Conservation (phyloP, 2,329 filamentous ascomycete genomes). For the Macrophomina pseudophaseolina region DNA sequence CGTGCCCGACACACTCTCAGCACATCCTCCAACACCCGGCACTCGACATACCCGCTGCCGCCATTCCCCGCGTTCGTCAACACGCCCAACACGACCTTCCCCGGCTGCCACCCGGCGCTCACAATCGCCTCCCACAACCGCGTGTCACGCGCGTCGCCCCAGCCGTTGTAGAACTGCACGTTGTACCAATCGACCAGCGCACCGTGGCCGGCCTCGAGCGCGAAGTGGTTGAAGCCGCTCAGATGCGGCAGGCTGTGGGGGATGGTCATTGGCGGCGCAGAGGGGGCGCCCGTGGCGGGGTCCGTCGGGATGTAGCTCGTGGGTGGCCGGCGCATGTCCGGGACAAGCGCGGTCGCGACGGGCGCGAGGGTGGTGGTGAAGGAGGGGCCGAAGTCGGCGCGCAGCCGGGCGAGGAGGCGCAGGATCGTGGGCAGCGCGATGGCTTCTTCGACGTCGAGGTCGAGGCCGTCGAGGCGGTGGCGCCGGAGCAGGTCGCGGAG, state of each 20-base stretch:
- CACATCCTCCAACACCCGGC: slow-evolving; percentile 62
- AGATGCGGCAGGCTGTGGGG: slow-evolving; percentile 60
- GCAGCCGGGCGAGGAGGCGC: slow-evolving; percentile 54
- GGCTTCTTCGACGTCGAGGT: slow-evolving; percentile 66
- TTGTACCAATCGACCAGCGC: slow-evolving; percentile 81
- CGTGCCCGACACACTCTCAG: slow-evolving; percentile 62
- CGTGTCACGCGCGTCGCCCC: slow-evolving; percentile 68
- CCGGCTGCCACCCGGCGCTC: slow-evolving; percentile 70
- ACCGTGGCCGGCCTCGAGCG: slow-evolving; percentile 63
- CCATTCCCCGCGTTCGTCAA: slow-evolving; percentile 81
- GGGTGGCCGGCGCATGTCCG: slow-evolving; percentile 41
- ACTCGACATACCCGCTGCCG: slow-evolving; percentile 60
- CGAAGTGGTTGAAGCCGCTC: slow-evolving; percentile 80
- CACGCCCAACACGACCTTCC: slow-evolving; percentile 78
- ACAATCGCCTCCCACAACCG: slow-evolving; percentile 60
- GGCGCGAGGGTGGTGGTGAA: slow-evolving; percentile 85
- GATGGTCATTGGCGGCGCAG: slow-evolving; percentile 40
- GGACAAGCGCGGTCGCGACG: slow-evolving; percentile 75
- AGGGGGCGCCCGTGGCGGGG: slow-evolving; percentile 34
- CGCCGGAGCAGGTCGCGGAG: slow-evolving; percentile 68
- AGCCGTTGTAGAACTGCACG: slow-evolving; percentile 91
- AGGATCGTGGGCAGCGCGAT: slow-evolving; percentile 70
- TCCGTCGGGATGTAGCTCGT: slow-evolving; percentile 32
- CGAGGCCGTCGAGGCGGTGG: slow-evolving; percentile 50
- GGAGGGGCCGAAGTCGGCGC: slow-evolving; percentile 66